A percentile compares a stretch with the other conserved stretches of the same genome.
phyloP scores from a whole-genome alignment of 192 early-diverging fungal genomes.

The Tieghemiomyces parasiticus region DNA sequence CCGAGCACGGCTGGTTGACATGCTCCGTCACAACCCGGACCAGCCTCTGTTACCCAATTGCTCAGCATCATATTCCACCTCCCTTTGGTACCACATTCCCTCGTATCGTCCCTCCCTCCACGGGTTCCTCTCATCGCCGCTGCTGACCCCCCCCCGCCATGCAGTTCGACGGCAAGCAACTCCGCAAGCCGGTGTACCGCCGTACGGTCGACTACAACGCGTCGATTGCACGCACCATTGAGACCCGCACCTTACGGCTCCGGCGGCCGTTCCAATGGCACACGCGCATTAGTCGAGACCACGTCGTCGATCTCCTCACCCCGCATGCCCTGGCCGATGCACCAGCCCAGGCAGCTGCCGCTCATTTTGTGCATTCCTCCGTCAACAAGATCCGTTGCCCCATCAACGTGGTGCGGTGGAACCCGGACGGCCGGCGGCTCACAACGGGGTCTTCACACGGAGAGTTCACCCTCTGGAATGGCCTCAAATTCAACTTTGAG shows the following conservation, averaged over 20 bases:
- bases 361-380: conserved; percentile 79
- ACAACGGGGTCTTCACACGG: conserved; percentile 88
- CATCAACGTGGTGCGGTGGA: conserved; percentile 89
- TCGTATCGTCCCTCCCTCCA: too few relatives aligned
- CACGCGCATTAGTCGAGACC: conserved; percentile 19
- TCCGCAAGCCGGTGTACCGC: conserved; percentile 81
- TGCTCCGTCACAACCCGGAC: too few relatives aligned
- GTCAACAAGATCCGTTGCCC: conserved; percentile 78
- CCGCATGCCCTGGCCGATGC: background rate
- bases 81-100: too few relatives aligned
- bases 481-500: conserved; percentile 95
- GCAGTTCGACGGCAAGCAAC: conserved; percentile 46
- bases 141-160: too few relatives aligned
- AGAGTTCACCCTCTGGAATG: conserved; percentile 96
- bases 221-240: conserved; percentile 58
- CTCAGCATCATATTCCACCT: too few relatives aligned
- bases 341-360: conserved; percentile 38
- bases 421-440: conserved; percentile 85
- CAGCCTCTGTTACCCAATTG: too few relatives aligned
- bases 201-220: conserved; percentile 90
- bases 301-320: conserved; percentile 20
- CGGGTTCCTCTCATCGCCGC: too few relatives aligned
- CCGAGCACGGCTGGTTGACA: too few relatives aligned
- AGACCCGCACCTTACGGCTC: conserved; percentile 11
- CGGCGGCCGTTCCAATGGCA: conserved; percentile 13